phyloP scores from a whole-genome alignment of 2,329 filamentous ascomycete species.

The Verticillium longisporum region DNA sequence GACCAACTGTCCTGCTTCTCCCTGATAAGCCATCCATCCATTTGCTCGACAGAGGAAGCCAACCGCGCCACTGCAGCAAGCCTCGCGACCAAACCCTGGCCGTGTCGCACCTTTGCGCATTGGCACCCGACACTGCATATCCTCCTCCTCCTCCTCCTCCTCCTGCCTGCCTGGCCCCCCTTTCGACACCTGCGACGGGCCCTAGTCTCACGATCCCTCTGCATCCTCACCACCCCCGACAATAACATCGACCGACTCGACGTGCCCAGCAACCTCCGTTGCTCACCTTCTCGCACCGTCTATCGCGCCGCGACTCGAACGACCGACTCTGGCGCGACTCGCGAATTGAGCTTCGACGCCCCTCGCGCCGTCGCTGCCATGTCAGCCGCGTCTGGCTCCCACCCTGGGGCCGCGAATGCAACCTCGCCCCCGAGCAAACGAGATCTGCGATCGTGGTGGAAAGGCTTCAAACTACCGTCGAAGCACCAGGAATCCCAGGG shows the following conservation, averaged over 20 bases:
- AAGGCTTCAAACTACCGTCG: constrained; percentile 72
- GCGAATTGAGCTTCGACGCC: constrained; percentile 1
- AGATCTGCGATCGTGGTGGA: constrained; percentile 96
- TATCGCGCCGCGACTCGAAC: not conserved
- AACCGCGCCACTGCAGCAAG: not conserved
- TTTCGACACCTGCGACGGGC: not conserved
- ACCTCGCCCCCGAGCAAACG: constrained; percentile 74
- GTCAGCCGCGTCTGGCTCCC: constrained; percentile 13
- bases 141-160: too few species aligned
- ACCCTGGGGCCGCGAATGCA: constrained; percentile 30
- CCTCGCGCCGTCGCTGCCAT: constrained; percentile 4
- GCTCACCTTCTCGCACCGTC: not conserved
- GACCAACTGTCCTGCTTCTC: not conserved
- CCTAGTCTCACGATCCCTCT: not conserved
- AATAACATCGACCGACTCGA: not conserved
- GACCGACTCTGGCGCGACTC: not conserved
- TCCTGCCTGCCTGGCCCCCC: not conserved
- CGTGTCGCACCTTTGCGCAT: not conserved
- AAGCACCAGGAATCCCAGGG: constrained; percentile 50
- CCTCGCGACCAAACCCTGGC: not conserved
- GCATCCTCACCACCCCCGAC: not conserved
- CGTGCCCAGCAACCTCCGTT: not conserved
- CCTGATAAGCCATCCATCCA: not conserved
- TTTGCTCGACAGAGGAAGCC: not conserved
- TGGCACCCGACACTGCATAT: not conserved